A percentile compares a stretch with the other conserved stretches of the same genome.
These are phyloP conservation scores for Botrytis fabae DNA, from an alignment of 2,329 filamentous ascomycete species.

Conservation along the genomic window DNA sequence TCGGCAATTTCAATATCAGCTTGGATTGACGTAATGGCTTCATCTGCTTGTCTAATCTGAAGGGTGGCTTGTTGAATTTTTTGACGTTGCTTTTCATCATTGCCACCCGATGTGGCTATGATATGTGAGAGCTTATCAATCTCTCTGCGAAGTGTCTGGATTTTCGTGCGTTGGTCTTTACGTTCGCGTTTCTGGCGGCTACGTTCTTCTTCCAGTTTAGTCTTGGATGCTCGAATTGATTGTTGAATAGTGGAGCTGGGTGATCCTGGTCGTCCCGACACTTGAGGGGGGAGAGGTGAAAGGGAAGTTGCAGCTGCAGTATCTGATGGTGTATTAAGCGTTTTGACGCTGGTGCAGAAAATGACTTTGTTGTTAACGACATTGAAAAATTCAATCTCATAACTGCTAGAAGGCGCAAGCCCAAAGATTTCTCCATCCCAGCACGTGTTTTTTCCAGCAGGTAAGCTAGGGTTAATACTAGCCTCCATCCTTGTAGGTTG, in stretches of 20 bases:
- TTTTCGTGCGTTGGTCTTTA: slow-evolving; percentile 71
- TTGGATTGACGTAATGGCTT: slow-evolving; percentile 56
- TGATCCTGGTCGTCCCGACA: slow-evolving; percentile 70
- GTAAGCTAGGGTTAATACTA: slow-evolving; percentile 43
- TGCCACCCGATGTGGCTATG: slow-evolving; percentile 67
- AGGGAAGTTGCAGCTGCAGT: slow-evolving; percentile 38
- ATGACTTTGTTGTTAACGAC: slow-evolving; percentile 64
- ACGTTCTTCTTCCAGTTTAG: slow-evolving; percentile 68
- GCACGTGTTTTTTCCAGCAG: slow-evolving; percentile 49
- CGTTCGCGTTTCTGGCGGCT: slow-evolving; percentile 67
- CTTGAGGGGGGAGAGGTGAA: slow-evolving; percentile 49
- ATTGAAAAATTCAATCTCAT: slow-evolving; percentile 76
- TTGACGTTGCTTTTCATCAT: slow-evolving; percentile 73
- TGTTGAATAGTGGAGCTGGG: slow-evolving; percentile 75
- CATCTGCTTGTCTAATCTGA: slow-evolving; percentile 66
- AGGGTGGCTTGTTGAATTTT: slow-evolving; percentile 75
- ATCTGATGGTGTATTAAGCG: slow-evolving; percentile 33
- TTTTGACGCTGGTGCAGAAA: slow-evolving; percentile 67
- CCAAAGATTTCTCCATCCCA: slow-evolving; percentile 74
- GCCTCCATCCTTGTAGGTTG: slow-evolving; percentile 71
- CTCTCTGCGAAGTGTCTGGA: slow-evolving; percentile 69
- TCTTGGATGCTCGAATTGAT: slow-evolving; percentile 71
- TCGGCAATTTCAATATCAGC: slow-evolving; percentile 65
- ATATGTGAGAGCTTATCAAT: slow-evolving; percentile 68
- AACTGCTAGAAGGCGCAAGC: slow-evolving; percentile 70